phyloP scores from a whole-genome alignment of 495 filamentous ascomycete species.

The Chaetomium cochliodes region DNA sequence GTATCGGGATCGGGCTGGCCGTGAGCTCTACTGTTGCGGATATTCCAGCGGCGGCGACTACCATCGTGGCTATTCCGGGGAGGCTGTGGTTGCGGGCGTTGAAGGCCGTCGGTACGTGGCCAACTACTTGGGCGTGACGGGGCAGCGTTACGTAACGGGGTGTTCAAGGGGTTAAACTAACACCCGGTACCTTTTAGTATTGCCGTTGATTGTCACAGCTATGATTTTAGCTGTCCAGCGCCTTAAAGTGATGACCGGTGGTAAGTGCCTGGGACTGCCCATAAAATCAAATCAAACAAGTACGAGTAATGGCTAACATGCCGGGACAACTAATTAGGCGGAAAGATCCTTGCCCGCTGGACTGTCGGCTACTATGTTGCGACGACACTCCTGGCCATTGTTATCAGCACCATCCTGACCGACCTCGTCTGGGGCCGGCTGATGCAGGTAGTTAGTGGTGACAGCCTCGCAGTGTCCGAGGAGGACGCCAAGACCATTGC shows the following conservation, averaged over 20 bases:
- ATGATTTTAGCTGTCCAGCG: constrained; percentile 36
- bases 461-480: constrained; percentile 5
- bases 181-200: constrained; percentile 18
- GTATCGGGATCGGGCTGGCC: constrained; percentile 33
- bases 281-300: no score
- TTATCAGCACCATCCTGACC: constrained; percentile 31
- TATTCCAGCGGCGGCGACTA: constrained; percentile 26
- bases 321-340: constrained; percentile 2
- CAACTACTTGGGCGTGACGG: neutral
- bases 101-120: constrained; percentile 32
- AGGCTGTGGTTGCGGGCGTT: constrained; percentile 35
- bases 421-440: constrained; percentile 32
- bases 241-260: constrained; percentile 29
- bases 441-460: constrained; percentile 20
- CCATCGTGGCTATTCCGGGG: constrained; percentile 32
- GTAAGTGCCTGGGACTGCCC: neutral
- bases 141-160: no score
- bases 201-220: constrained; percentile 36
- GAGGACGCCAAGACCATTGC: constrained; percentile 21
- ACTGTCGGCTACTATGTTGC: constrained; percentile 35
- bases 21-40: constrained; percentile 29
- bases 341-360: constrained; percentile 27
- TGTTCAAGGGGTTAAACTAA: no score
- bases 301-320: neutral
- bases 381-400: constrained; percentile 36